Base-by-base conservation (phyloP, 2,329 filamentous ascomycete genomes). In the Fusarium burgessii region DNA sequence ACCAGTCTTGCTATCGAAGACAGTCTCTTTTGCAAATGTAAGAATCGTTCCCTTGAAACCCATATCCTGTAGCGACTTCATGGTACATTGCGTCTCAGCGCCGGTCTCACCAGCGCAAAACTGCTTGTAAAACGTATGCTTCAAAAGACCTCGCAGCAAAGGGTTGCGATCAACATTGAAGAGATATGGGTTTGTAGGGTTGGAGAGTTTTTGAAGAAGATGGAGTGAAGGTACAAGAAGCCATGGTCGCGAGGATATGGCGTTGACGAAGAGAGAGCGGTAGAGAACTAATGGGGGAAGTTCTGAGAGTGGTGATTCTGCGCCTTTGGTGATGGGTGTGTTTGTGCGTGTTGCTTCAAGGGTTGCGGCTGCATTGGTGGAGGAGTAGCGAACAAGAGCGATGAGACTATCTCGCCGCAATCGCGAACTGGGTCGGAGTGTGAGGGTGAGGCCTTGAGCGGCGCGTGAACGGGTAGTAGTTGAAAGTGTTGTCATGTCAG, bases 11-110 rank as follows among this genome's bases (percentile, higher is more conserved):
- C 81, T 76, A 51, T 85, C 82, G 36, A 83, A 82, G 0, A 84
- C 77, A 9, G 81, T 82, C 57, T 82, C 81, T 13, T 78, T 78
- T 4, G 87, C 87, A 65, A 87, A 89, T 56, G 88, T 88, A 15
- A 89, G 81, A 13, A 89, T 87, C n/a, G 88, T 84, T 7, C 87
- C 87, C 17, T 82, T 79, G 73, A 88, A 89, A 0, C 87, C 87
- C 51, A 88, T 80, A 11, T 80, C 75, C 50, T 84, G 81, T 29
- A 87, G 71, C n/a, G 82, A 77, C 13, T 78, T 78, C 58, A 83
- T 82, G 1, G 81, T 84, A 20, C 75, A 75, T n/a, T 79, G 78
- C 1, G 87, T 84, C 77, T 88, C 84, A 0, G 78, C 74, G 15
- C 79, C 78, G 29, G 82, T 85, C 73, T 85, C 84, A 2, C 87